Percentiles rank a stretch among this genome's conserved stretches.
phyloP scores from a whole-genome alignment of 768 basidiomycete species.

The Cytidiella melzeri region DNA sequence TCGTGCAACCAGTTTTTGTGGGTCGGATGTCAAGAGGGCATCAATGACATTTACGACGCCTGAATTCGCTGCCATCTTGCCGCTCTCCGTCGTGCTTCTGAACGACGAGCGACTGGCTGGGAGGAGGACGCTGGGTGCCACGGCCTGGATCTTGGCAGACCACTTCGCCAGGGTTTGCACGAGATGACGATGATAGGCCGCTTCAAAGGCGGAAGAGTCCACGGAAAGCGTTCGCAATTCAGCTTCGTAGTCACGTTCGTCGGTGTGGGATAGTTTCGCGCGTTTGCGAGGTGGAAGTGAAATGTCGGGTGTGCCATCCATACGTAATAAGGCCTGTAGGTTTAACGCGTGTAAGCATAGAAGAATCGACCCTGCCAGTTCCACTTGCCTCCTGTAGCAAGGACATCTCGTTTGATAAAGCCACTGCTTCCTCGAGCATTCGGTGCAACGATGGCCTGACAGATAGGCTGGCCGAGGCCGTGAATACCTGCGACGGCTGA shows the following conservation, averaged over 20 bases:
- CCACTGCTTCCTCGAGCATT: slow-evolving; percentile 55
- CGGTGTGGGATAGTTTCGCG: slow-evolving; percentile 34
- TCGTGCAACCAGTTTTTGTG: slow-evolving; percentile 51
- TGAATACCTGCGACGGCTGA: background rate
- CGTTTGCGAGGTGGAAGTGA: slow-evolving; percentile 49
- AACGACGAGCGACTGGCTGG: slow-evolving; percentile 70
- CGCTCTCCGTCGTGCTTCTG: slow-evolving; percentile 25
- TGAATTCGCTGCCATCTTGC: slow-evolving; percentile 31
- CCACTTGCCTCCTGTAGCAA: slow-evolving; percentile 57
- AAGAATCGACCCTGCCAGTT: background rate
- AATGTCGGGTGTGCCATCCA: slow-evolving; percentile 41
- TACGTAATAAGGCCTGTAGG: slow-evolving; percentile 19
- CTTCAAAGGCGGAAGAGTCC: slow-evolving; percentile 19
- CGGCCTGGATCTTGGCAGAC: slow-evolving; percentile 94
- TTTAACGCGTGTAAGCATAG: slow-evolving; percentile 11
- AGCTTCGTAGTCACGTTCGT: slow-evolving; percentile 32
- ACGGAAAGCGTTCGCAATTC: slow-evolving; percentile 33
- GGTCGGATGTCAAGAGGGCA: slow-evolving; percentile 53
- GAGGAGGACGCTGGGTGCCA: slow-evolving; percentile 70
- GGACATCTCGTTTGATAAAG: slow-evolving; percentile 61
- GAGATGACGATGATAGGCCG: slow-evolving; percentile 61
- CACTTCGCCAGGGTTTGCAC: slow-evolving; percentile 84
- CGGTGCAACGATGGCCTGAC: slow-evolving; percentile 33
- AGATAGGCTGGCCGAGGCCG: background rate
- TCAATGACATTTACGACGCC: slow-evolving; percentile 73